phyloP scores from a whole-genome alignment of 2,329 filamentous ascomycete species.

The Fonsecaea multimorphosa region DNA sequence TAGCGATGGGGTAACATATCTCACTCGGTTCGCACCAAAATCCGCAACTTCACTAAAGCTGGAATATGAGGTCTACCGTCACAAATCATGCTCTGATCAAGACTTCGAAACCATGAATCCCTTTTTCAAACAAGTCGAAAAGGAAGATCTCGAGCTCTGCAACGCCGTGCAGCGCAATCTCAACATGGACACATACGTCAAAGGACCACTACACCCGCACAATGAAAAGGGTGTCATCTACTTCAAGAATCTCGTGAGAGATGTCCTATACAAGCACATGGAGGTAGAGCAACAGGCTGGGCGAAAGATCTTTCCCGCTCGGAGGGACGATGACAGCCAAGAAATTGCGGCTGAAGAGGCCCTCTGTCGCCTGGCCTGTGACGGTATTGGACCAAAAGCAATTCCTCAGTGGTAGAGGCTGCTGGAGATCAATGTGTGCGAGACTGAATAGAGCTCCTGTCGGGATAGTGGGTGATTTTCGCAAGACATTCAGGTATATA shows the following conservation, averaged over 20 bases:
- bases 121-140: conserved; percentile 69
- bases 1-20: conserved; percentile 26
- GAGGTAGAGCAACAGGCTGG: conserved; percentile 47
- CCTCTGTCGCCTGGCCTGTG: conserved; percentile 27
- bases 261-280: conserved; percentile 56
- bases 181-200: conserved; percentile 64
- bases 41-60: conserved; percentile 57
- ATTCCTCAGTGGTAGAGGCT: conserved; percentile 15
- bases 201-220: conserved; percentile 64
- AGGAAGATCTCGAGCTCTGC: conserved; percentile 68
- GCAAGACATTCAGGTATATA: background rate
- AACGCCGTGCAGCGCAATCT: conserved; percentile 64
- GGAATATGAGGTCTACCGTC: conserved; percentile 68
- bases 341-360: conserved; percentile 23
- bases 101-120: conserved; percentile 63
- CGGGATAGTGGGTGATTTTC: background rate
- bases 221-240: conserved; percentile 59
- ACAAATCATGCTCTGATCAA: conserved; percentile 63
- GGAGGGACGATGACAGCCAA: conserved; percentile 19
- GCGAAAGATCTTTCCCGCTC: conserved; percentile 38
- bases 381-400: conserved; percentile 3
- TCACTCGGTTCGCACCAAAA: conserved; percentile 26
- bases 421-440: background rate
- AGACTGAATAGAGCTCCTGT: background rate
- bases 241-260: conserved; percentile 61